These are phyloP conservation scores for Pythium phragmiticola DNA, from an alignment of 352 stramenopile genomes.

Conservation along the genomic window DNA sequence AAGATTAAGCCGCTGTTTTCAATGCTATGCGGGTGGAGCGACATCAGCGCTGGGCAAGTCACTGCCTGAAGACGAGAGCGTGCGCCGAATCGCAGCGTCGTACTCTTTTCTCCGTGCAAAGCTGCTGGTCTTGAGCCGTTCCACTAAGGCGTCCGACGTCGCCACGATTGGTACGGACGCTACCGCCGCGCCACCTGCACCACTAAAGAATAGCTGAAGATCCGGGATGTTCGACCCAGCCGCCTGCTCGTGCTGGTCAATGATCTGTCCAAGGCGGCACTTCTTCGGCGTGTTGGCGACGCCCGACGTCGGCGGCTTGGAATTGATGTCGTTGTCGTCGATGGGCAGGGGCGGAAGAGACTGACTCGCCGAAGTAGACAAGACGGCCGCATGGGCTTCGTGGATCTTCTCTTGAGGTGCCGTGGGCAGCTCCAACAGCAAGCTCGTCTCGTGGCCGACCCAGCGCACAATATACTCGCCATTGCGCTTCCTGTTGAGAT, in stretches of 20 bases:
- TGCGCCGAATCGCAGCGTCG: conserved; percentile 52
- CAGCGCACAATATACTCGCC: conserved; percentile 80
- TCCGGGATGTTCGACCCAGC: conserved; percentile 12
- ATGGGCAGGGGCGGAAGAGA: no score
- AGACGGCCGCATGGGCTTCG: conserved; percentile 37
- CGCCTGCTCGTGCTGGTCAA: conserved; percentile 57
- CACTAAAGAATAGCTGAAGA: background rate
- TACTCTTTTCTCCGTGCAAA: conserved; percentile 72
- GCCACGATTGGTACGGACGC: background rate
- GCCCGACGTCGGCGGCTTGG: conserved; percentile 22
- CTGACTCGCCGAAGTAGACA: background rate
- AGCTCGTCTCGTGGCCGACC: conserved; percentile 81
- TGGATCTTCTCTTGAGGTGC: conserved; percentile 45
- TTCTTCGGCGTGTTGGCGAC: conserved; percentile 61
- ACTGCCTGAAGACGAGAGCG: conserved; percentile 17
- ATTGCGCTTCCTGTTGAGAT: conserved; percentile 79
- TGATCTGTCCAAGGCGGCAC: conserved; percentile 44
- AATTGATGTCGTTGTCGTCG: conserved; percentile 5
- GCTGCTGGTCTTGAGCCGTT: conserved; percentile 72
- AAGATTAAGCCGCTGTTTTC: background rate
- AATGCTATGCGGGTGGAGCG: background rate
- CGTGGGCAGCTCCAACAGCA: conserved; percentile 64
- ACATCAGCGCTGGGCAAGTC: conserved; percentile 23
- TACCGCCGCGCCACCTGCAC: background rate
- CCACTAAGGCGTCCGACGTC: conserved; percentile 13